Percentiles rank a stretch among this genome's conserved stretches.
Evolutionary conservation across 352 stramenopile genomes (phyloP).

Genomic region (Pythium apleroticum): DNA sequence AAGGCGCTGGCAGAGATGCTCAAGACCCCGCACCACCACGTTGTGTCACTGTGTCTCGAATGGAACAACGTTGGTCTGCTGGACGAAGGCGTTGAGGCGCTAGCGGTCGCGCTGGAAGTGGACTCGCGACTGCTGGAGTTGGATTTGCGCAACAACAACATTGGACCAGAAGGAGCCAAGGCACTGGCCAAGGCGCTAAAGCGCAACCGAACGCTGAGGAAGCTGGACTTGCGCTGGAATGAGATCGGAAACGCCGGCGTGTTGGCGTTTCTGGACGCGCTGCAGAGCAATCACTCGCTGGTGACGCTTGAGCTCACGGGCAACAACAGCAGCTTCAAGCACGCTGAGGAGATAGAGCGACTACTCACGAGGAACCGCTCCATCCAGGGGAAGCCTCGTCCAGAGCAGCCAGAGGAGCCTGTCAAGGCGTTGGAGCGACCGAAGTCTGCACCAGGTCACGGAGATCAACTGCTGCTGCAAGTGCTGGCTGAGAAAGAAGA

Average conservation of each 20-base stretch:
- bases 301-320: constrained; percentile 63
- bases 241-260: constrained; percentile 74
- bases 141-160: constrained; percentile 87
- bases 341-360: constrained; percentile 63
- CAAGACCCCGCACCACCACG: constrained; percentile 40
- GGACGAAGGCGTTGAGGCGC: constrained; percentile 64
- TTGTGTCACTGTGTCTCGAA: constrained; percentile 69
- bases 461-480: constrained; percentile 64
- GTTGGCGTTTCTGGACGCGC: constrained; percentile 61
- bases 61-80: constrained; percentile 86
- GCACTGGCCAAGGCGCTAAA: constrained; percentile 53
- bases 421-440: constrained; percentile 29
- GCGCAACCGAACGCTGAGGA: constrained; percentile 63
- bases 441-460: constrained; percentile 7
- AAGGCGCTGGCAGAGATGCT: constrained; percentile 54
- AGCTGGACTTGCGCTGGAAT: constrained; percentile 84
- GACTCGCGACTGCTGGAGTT: constrained; percentile 64
- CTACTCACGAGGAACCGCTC: constrained; percentile 59
- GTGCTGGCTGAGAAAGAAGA: constrained; percentile 69
- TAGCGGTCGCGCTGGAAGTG: constrained; percentile 58
- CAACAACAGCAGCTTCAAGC: constrained; percentile 77
- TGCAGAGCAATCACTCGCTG: constrained; percentile 73
- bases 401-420: constrained; percentile 18
- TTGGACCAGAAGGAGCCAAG: constrained; percentile 67
- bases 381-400: constrained; percentile 31